Base-by-base conservation (phyloP, 2,329 filamentous ascomycete genomes). In the Lomentospora prolificans region DNA sequence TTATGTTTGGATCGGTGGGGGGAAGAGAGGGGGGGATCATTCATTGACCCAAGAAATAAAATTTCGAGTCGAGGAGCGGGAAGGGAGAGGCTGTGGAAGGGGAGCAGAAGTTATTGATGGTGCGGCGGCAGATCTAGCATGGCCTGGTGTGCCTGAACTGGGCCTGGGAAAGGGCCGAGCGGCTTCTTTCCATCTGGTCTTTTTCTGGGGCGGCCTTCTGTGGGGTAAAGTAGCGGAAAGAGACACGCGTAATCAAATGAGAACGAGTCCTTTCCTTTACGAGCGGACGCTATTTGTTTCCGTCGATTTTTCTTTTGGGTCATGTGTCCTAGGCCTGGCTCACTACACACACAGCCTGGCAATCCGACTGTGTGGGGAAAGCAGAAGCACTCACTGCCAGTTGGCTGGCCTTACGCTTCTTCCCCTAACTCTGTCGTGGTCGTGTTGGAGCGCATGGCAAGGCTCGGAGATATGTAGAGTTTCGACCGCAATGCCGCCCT, bases 121-220 rank as follows among this genome's bases (percentile, higher is more conserved):
- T 48, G 44, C 44, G 44, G 44, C 44, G 44, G 44, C 44, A 48
- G 44, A 48, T 48, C 44, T 48, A 19, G 24, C 44, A 48, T 48
- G 44, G 44, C 44, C n/a, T n/a, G n/a, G n/a, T n/a, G 44, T 48
- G 44, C 44, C 44, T 22, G 22, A 48, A 25, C 19, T 48, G 44
- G n/a, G 22, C 10, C 44, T 48, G 22, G 44, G 12, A 10, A 48
- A 48, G 22, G 44, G 44, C 44, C 22, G 44, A 19, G 22, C 22
- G 44, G 44, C 22, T 22, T n/a, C 19, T 48, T 48, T 48, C 44
- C 44, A 48, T 48, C 44, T 48, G 22, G 44, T 48, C 44, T 48
- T 48, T 48, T 48, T 48, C 44, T 14, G 22, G 22, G n/a, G 22
- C 7, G 44, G 17, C 22, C 22, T 22, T 48, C 22, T 48, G 44